These are phyloP conservation scores for Cadophora gregata DNA, from an alignment of 2,329 filamentous ascomycete genomes.

Conservation along the genomic window DNA sequence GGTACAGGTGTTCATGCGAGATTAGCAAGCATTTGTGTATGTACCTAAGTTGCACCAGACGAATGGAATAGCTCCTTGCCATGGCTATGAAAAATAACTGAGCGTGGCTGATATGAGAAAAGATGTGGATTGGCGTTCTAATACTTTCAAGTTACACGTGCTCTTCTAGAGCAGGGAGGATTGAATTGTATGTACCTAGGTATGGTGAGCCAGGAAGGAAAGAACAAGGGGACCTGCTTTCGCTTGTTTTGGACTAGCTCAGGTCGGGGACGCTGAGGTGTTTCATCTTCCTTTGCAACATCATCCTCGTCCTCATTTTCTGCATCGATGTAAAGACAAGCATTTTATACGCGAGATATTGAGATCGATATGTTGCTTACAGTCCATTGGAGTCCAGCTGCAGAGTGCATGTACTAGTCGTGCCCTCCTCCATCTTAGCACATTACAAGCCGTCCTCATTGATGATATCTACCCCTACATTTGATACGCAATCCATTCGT, in stretches of 20 bases:
- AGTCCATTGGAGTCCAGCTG: background rate
- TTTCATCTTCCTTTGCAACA: background rate
- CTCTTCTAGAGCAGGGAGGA: too few species aligned
- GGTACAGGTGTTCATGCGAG: background rate
- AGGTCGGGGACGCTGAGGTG: background rate
- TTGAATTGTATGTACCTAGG: too few species aligned
- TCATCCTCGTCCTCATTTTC: background rate
- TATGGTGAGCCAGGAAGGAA: background rate
- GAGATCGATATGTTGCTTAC: too few species aligned
- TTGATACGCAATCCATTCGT: slow-evolving; percentile 16
- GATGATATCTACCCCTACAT: background rate
- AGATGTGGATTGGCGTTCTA: background rate
- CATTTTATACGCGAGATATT: background rate
- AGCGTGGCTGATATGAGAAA: background rate
- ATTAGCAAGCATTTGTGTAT: background rate
- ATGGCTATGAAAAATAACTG: background rate
- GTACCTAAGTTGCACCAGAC: background rate
- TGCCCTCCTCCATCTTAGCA: background rate
- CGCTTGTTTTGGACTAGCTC: background rate
- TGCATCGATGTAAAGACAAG: background rate
- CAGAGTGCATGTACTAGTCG: background rate
- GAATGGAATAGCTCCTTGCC: background rate
- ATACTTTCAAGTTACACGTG: background rate
- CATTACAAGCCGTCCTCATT: background rate
- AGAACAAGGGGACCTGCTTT: background rate